Percentiles rank a stretch among this genome's conserved stretches.
phyloP scores from a whole-genome alignment of 2,329 filamentous ascomycete species.

The Cladosporium sp. region DNA sequence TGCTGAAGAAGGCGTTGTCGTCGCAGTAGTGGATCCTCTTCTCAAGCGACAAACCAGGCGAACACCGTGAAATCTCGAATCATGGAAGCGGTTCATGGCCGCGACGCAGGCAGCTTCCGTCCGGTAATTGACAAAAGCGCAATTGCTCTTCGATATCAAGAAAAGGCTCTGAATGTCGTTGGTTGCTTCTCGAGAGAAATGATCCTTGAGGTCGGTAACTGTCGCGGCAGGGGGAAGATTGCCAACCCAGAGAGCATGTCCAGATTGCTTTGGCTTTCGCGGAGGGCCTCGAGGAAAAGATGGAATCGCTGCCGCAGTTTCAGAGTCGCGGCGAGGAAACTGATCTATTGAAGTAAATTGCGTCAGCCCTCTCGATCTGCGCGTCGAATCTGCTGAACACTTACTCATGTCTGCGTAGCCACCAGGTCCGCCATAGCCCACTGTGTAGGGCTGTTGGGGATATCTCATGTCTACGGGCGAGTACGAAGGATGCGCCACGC shows the following conservation, averaged over 20 bases:
- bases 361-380: background rate
- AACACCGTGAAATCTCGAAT: slow-evolving; percentile 82
- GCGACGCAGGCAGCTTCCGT: slow-evolving; percentile 69
- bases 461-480: slow-evolving; percentile 23
- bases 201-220: slow-evolving; percentile 78
- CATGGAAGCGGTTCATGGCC: slow-evolving; percentile 80
- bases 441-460: slow-evolving; percentile 15
- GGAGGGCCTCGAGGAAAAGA: slow-evolving; percentile 55
- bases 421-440: slow-evolving; percentile 17
- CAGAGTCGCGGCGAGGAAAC: slow-evolving; percentile 19
- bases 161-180: slow-evolving; percentile 82
- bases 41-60: slow-evolving; percentile 80
- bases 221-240: slow-evolving; percentile 82
- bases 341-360: slow-evolving; percentile 16
- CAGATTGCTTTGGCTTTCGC: slow-evolving; percentile 63
- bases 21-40: slow-evolving; percentile 32
- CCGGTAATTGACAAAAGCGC: slow-evolving; percentile 92
- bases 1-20: slow-evolving; percentile 15
- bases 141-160: slow-evolving; percentile 94
- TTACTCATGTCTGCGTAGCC: slow-evolving; percentile 16
- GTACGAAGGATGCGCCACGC: slow-evolving; percentile 18
- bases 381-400: background rate
- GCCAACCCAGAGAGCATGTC: slow-evolving; percentile 92
- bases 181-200: slow-evolving; percentile 75
- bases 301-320: slow-evolving; percentile 25